phyloP scores from a whole-genome alignment of 2,329 filamentous ascomycete genomes.

The Cladorrhinum sp. region DNA sequence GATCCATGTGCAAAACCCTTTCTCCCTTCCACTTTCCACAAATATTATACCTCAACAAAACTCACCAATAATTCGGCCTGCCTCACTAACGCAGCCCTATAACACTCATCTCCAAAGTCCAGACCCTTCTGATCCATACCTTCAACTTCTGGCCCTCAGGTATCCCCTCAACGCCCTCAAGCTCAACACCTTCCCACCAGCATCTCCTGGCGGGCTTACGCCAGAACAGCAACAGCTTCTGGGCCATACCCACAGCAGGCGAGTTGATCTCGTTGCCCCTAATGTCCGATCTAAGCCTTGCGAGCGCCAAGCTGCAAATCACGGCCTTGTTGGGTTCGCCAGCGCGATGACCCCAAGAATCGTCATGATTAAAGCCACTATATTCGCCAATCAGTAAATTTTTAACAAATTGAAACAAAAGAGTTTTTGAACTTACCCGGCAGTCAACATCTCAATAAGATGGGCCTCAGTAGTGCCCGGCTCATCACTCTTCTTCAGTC shows the following conservation, averaged over 20 bases:
- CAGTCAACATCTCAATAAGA: slow-evolving; percentile 98
- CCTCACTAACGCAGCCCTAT: slow-evolving; percentile 67
- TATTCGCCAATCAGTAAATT: slow-evolving; percentile 16
- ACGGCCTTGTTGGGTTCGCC: slow-evolving; percentile 98
- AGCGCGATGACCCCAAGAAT: slow-evolving; percentile 94
- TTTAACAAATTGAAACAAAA: background rate
- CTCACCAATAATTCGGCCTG: background rate
- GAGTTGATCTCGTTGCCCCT: slow-evolving; percentile 71
- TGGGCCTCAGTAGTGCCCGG: slow-evolving; percentile 96
- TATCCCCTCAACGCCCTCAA: slow-evolving; percentile 84
- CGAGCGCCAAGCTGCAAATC: slow-evolving; percentile 92
- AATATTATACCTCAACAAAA: background rate
- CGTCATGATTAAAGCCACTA: slow-evolving; percentile 95
- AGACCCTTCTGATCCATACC: slow-evolving; percentile 96
- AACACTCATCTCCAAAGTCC: slow-evolving; percentile 98
- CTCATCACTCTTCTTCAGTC: slow-evolving; percentile 91
- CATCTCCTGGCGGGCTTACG: slow-evolving; percentile 92
- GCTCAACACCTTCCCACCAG: slow-evolving; percentile 98
- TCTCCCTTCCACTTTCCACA: background rate
- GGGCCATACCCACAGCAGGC: slow-evolving; percentile 92
- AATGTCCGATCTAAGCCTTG: slow-evolving; percentile 88
- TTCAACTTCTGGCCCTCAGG: slow-evolving; percentile 64
- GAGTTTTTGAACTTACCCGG: slow-evolving; percentile 89
- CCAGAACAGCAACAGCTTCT: slow-evolving; percentile 97
- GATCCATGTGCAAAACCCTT: background rate